Evolutionary conservation across 176 grass and related monocot species (phyloP).

Genomic region (Triticum urartu): DNA sequence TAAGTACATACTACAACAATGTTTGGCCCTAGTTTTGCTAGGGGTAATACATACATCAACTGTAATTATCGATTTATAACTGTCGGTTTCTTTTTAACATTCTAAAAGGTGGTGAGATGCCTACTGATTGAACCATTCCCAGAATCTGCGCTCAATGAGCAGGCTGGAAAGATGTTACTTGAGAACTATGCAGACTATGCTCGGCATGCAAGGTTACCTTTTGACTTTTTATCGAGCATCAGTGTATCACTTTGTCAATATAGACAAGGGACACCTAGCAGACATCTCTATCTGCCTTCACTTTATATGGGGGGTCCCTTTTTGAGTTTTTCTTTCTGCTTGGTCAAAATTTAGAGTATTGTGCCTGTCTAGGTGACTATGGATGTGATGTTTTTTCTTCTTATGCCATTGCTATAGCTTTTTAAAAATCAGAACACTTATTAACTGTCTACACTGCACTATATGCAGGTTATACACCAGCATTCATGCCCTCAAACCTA

Average conservation of each 20-base stretch:
- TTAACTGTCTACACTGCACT: neutral
- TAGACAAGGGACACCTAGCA: neutral
- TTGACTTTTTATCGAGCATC: neutral
- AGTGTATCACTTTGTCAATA: neutral
- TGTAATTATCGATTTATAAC: neutral
- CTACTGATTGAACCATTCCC: conserved; percentile 70
- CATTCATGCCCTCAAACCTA: conserved; percentile 65
- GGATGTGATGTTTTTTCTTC: neutral
- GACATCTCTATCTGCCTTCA: neutral
- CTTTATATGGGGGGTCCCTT: neutral
- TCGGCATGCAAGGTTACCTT: conserved; percentile 62
- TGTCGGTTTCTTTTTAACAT: neutral
- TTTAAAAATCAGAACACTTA: neutral
- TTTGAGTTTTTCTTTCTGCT: neutral
- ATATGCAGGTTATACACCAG: conserved; percentile 52
- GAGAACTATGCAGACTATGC: conserved; percentile 75
- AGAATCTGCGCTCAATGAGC: conserved; percentile 94
- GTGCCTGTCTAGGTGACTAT: neutral
- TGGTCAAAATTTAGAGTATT: neutral
- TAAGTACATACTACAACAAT: conserved; percentile 29
- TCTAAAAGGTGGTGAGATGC: conserved; percentile 53
- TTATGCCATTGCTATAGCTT: neutral
- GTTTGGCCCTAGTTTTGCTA: neutral
- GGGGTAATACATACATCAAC: neutral
- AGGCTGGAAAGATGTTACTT: conserved; percentile 89